Percentiles rank a stretch among this genome's conserved stretches.
phyloP scores from a whole-genome alignment of 495 filamentous ascomycete species.

The Aspergillus bridgeri region DNA sequence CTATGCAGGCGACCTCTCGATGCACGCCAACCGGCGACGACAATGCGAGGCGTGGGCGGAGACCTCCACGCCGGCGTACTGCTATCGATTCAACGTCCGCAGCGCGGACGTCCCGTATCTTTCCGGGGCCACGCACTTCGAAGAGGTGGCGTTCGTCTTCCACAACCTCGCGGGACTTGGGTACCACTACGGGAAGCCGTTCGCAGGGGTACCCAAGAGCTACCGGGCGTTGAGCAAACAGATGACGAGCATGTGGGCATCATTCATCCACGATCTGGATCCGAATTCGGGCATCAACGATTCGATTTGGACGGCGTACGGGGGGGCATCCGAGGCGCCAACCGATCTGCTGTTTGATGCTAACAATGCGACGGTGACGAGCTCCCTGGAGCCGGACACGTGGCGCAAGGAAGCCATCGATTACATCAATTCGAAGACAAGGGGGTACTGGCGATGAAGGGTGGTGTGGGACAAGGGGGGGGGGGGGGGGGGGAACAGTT shows the following conservation, averaged over 20 bases:
- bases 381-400: conserved; percentile 46
- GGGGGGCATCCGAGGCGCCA: conserved; percentile 24
- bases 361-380: conserved; percentile 35
- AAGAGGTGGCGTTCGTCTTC: conserved; percentile 60
- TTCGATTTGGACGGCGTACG: conserved; percentile 44
- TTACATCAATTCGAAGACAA: conserved; percentile 30
- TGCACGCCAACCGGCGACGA: conserved; percentile 54
- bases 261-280: conserved; percentile 50
- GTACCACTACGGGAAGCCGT: conserved; percentile 48
- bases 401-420: conserved; percentile 45
- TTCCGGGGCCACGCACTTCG: conserved; percentile 53
- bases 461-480: not conserved
- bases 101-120: conserved; percentile 32
- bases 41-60: conserved; percentile 52
- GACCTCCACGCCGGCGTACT: conserved; percentile 48
- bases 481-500: not conserved
- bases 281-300: conserved; percentile 39
- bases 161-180: conserved; percentile 51
- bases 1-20: conserved; percentile 51
- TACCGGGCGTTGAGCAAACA: conserved; percentile 44
- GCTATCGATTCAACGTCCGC: conserved; percentile 59
- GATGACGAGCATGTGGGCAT: conserved; percentile 54
- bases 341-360: conserved; percentile 47
- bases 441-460: conserved; percentile 22
- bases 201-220: conserved; percentile 40